These are phyloP conservation scores for Aspergillus viridinutans DNA, from an alignment of 2,329 filamentous ascomycete genomes.

Conservation along the genomic window DNA sequence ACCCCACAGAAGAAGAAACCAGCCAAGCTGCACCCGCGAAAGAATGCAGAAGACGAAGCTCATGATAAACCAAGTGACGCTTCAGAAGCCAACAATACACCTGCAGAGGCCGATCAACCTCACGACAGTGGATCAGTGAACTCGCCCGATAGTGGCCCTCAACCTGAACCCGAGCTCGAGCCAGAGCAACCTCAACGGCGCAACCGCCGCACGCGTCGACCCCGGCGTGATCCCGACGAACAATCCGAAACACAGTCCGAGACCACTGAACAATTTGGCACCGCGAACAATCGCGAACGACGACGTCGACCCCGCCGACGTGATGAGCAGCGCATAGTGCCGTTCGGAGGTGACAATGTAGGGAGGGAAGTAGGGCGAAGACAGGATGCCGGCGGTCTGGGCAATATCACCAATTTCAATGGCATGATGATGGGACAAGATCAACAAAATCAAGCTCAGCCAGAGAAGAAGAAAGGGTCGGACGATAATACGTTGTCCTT, in stretches of 20 bases:
- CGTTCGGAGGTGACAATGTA: background rate
- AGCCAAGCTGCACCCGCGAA: background rate
- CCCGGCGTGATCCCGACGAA: background rate
- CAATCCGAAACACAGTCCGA: background rate
- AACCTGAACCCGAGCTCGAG: background rate
- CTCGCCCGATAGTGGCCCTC: background rate
- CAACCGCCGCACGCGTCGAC: background rate
- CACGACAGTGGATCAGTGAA: background rate
- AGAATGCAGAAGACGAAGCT: background rate
- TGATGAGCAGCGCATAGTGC: background rate
- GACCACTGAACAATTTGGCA: background rate
- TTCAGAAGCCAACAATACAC: background rate
- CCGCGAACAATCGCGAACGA: background rate
- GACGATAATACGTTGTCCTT: conserved; percentile 61
- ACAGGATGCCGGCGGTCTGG: background rate
- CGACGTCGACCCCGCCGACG: background rate
- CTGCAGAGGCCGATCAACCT: background rate
- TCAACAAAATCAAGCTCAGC: background rate
- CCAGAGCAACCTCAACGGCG: background rate
- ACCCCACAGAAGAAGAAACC: background rate
- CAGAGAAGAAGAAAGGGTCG: background rate
- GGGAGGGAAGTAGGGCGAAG: background rate
- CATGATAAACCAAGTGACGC: background rate
- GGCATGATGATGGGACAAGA: background rate
- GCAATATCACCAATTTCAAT: background rate